A percentile compares a stretch with the other conserved stretches of the same genome.
phyloP scores from a whole-genome alignment of 2,329 filamentous ascomycete genomes.

The Rhynchosporium graminicola region DNA sequence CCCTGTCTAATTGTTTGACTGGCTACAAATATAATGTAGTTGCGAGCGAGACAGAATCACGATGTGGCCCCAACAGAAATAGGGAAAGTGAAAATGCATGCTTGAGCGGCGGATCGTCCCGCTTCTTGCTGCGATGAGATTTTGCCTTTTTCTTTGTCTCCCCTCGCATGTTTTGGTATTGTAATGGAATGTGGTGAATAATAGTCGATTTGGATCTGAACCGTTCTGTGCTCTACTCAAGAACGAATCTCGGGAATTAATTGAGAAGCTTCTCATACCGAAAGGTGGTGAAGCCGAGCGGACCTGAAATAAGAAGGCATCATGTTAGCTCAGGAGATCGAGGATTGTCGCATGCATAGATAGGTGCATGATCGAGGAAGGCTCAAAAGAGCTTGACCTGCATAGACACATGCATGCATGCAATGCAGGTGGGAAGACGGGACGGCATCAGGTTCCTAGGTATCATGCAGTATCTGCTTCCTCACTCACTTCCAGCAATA shows the following conservation, averaged over 20 bases:
- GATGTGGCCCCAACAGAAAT: no score
- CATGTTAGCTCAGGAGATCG: background rate
- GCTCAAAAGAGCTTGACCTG: background rate
- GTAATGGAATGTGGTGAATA: no score
- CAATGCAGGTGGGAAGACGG: background rate
- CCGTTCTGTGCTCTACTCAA: no score
- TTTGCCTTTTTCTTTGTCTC: background rate
- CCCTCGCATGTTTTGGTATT: no score
- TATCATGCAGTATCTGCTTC: background rate
- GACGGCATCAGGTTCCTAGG: slow-evolving; percentile 2
- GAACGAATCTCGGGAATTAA: no score
- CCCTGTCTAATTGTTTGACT: no score
- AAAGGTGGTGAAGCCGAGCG: no score
- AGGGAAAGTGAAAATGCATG: no score
- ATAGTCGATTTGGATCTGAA: no score
- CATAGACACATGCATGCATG: background rate
- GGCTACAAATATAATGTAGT: no score
- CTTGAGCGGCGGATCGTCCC: slow-evolving; percentile 20
- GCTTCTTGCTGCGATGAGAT: slow-evolving; percentile 1
- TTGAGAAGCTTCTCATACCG: no score
- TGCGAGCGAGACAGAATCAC: no score
- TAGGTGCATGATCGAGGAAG: background rate
- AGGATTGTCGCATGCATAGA: background rate
- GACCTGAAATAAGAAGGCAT: background rate
- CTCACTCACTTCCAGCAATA: background rate